These are phyloP conservation scores for Alternaria conjuncta DNA, from an alignment of 2,329 filamentous ascomycete genomes.

Conservation along the genomic window DNA sequence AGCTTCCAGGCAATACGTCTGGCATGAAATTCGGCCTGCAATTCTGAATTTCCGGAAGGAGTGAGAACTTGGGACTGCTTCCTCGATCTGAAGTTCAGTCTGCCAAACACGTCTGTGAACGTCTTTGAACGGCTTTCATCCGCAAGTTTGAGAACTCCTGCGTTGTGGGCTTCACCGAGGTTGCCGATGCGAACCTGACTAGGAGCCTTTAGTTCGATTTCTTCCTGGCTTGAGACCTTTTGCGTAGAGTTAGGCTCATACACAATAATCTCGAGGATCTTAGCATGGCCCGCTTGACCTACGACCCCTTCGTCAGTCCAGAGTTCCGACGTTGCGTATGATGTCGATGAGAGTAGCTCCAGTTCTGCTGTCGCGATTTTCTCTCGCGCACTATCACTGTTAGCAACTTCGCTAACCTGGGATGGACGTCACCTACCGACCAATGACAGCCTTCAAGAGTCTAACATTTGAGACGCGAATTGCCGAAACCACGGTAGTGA, in stretches of 20 bases:
- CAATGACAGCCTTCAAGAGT: slow-evolving; percentile 11
- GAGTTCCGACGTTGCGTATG: slow-evolving; percentile 1
- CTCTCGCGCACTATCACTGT: slow-evolving; percentile 20
- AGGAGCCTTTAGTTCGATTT: rapidly evolving
- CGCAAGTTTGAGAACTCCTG: background rate
- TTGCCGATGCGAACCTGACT: background rate
- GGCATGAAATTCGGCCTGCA: too few species aligned
- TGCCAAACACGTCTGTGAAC: too few species aligned
- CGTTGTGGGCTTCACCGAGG: background rate
- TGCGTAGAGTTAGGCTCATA: rapidly evolving
- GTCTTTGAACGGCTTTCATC: background rate
- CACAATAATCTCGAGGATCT: background rate
- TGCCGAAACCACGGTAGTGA: slow-evolving; percentile 29
- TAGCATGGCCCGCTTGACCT: background rate
- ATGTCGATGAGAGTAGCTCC: slow-evolving; percentile 41
- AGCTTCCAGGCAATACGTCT: too few species aligned
- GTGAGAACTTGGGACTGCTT: too few species aligned
- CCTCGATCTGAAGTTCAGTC: too few species aligned
- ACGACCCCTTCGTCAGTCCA: background rate
- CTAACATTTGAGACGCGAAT: slow-evolving; percentile 30
- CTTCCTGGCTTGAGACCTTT: rapidly evolving
- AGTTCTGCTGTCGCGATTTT: slow-evolving; percentile 24
- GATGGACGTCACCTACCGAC: background rate
- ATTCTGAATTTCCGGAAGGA: too few species aligned
- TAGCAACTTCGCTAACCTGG: rapidly evolving